These are phyloP conservation scores for Filosporella fistucella DNA, from an alignment of 495 filamentous ascomycete species.

Conservation along the genomic window DNA sequence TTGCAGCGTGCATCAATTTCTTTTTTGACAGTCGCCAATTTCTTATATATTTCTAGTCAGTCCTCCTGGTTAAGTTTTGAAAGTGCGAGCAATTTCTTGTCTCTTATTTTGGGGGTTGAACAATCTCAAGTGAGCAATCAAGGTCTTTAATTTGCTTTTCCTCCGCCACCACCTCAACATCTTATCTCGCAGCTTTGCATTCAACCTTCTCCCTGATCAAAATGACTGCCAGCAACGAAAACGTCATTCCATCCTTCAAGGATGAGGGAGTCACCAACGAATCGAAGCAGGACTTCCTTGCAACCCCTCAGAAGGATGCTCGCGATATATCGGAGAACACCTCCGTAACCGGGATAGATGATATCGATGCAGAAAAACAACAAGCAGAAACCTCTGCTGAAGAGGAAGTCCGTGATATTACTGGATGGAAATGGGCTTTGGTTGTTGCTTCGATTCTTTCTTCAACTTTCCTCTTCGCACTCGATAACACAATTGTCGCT, in stretches of 20 bases:
- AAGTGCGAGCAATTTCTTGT: too few relatives aligned
- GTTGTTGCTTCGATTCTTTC: conserved; percentile 17
- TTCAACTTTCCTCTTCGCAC: conserved; percentile 22
- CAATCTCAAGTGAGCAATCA: too few relatives aligned
- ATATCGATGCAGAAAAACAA: conserved; percentile 10
- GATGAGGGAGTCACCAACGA: conserved; percentile 2
- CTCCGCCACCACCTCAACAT: too few relatives aligned
- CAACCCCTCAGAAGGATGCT: conserved; percentile 7
- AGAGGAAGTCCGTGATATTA: conserved; percentile 16
- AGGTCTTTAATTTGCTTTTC: too few relatives aligned
- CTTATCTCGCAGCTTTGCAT: too few relatives aligned
- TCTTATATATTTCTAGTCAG: too few relatives aligned
- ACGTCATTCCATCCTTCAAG: neutral
- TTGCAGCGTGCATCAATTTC: too few relatives aligned
- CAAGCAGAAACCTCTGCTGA: conserved; percentile 3
- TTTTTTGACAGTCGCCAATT: too few relatives aligned
- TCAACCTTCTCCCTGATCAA: neutral
- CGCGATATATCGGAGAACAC: conserved; percentile 15
- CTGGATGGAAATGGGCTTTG: conserved; percentile 17
- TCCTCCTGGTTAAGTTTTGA: too few relatives aligned
- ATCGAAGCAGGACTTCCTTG: conserved; percentile 7
- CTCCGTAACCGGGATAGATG: conserved; percentile 15
- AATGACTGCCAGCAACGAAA: conserved; percentile 1
- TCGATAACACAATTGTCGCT: conserved; percentile 52
- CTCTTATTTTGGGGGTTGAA: too few relatives aligned